A percentile compares a stretch with the other conserved stretches of the same genome.
phyloP scores from a whole-genome alignment of 1,284 basidiomycete species.

The Stygiomarasmius scandens region DNA sequence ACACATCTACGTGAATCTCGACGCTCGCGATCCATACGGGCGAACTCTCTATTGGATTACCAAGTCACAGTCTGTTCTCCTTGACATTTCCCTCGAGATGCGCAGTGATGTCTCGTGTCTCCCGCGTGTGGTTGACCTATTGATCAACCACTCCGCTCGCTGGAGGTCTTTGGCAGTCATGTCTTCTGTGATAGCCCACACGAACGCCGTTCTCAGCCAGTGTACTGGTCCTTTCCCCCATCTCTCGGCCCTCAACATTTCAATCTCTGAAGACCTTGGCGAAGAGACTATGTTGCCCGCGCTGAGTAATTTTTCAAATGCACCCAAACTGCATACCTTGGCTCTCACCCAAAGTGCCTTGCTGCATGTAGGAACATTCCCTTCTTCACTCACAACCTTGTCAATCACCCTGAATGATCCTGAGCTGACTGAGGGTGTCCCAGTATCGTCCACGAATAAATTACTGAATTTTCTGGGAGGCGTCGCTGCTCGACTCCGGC shows the following conservation, averaged over 20 bases:
- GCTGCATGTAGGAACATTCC: constrained; percentile 35
- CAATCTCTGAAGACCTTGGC: constrained; percentile 30
- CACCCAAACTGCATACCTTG: constrained; percentile 38
- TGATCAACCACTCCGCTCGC: constrained; percentile 41
- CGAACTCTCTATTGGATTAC: constrained; percentile 54
- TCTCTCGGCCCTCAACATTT: constrained; percentile 28
- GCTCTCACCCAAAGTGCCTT: constrained; percentile 38
- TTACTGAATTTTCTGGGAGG: constrained; percentile 35
- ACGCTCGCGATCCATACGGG: constrained; percentile 43
- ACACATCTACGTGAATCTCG: constrained; percentile 53
- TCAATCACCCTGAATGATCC: constrained; percentile 32
- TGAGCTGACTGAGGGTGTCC: neutral
- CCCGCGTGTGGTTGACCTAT: constrained; percentile 39
- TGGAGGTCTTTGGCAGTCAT: constrained; percentile 49
- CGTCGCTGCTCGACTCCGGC: constrained; percentile 35
- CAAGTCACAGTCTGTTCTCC: constrained; percentile 42
- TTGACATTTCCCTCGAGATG: constrained; percentile 48
- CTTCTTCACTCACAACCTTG: constrained; percentile 41
- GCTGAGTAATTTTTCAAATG: constrained; percentile 34
- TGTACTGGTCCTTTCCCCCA: constrained; percentile 34
- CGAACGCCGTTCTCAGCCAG: constrained; percentile 41
- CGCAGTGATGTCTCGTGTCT: constrained; percentile 31
- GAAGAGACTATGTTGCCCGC: constrained; percentile 22
- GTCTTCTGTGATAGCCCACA: constrained; percentile 37
- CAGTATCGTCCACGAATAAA: constrained; percentile 32